A percentile compares a stretch with the other conserved stretches of the same genome.
These are phyloP conservation scores for Geoglossum glabrum DNA, from an alignment of 495 filamentous ascomycete species.

Conservation along the genomic window DNA sequence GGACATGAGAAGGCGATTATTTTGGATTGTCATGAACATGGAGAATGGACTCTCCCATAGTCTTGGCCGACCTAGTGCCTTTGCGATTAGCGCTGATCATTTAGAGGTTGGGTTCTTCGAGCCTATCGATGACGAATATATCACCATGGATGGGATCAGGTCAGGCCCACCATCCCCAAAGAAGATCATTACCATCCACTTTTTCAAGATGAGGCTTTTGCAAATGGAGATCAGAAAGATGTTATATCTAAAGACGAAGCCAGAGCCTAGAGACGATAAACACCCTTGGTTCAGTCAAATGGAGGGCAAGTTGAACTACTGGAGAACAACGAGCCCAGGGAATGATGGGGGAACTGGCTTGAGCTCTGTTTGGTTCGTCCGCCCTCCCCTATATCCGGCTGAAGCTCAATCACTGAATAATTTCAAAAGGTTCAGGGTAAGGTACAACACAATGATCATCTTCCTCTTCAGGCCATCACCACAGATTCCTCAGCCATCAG, in stretches of 20 bases:
- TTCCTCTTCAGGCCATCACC: constrained; percentile 73
- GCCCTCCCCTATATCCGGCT: background rate
- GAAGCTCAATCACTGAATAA: background rate
- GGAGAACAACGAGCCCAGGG: constrained; percentile 41
- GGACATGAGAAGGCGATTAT: constrained; percentile 72
- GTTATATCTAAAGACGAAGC: constrained; percentile 61
- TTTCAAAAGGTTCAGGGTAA: constrained; percentile 36
- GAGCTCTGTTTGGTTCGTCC: constrained; percentile 28
- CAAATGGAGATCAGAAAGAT: constrained; percentile 71
- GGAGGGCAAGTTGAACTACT: constrained; percentile 53
- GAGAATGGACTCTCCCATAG: constrained; percentile 73
- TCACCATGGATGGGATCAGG: constrained; percentile 55
- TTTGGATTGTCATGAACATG: constrained; percentile 70
- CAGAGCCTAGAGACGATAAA: constrained; percentile 48
- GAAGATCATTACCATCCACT: constrained; percentile 79
- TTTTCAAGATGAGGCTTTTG: constrained; percentile 73
- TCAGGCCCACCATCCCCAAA: constrained; percentile 46
- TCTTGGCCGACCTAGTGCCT: constrained; percentile 64
- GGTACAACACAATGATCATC: constrained; percentile 68
- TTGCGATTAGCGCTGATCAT: constrained; percentile 58
- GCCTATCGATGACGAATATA: constrained; percentile 55
- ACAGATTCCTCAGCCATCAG: constrained; percentile 66
- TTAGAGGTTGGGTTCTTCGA: constrained; percentile 70
- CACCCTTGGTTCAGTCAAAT: constrained; percentile 76
- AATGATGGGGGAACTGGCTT: constrained; percentile 44